Conservation (phyloP, 2,329 filamentous ascomycete genomes). For the Stagonosporopsis rhizophila region DNA sequence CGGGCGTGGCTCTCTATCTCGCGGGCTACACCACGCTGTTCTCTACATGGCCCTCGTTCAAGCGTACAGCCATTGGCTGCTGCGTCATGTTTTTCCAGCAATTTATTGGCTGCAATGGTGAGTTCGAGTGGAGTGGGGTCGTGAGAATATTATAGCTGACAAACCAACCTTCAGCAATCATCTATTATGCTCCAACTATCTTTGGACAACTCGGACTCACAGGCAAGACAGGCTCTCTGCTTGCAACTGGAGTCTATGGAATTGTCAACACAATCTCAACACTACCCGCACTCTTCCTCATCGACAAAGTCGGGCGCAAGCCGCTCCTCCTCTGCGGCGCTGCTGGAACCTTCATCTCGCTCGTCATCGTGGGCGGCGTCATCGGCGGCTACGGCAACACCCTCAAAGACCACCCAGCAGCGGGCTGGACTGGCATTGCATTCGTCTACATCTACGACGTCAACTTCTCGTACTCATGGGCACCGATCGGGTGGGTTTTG, state of each 20-base stretch:
- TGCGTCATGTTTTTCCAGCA: conserved; percentile 55
- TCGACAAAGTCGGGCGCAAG: conserved; percentile 69
- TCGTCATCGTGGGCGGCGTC: conserved; percentile 74
- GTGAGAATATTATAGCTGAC: not conserved
- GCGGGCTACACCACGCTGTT: conserved; percentile 60
- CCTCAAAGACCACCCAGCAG: conserved; percentile 64
- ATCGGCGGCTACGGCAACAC: conserved; percentile 66
- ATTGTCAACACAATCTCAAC: conserved; percentile 65
- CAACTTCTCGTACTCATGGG: conserved; percentile 69
- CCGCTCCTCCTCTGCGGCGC: conserved; percentile 68
- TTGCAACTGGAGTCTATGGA: conserved; percentile 72
- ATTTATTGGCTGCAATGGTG: conserved; percentile 80
- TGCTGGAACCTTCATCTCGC: conserved; percentile 72
- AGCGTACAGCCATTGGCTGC: conserved; percentile 45
- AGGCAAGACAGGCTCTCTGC: conserved; percentile 72
- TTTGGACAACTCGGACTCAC: conserved; percentile 71
- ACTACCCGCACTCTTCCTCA: conserved; percentile 69
- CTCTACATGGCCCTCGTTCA: conserved; percentile 54
- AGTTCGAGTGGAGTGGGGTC: not conserved
- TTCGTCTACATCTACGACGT: conserved; percentile 68
- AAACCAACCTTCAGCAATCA: conserved; percentile 63
- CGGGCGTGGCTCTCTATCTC: conserved; percentile 61
- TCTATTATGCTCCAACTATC: conserved; percentile 73
- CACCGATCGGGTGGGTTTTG: conserved; percentile 76
- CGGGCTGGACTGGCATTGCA: conserved; percentile 72